Base-by-base conservation (phyloP, 495 filamentous ascomycete genomes). In the Polyplosphaeria fusca region DNA sequence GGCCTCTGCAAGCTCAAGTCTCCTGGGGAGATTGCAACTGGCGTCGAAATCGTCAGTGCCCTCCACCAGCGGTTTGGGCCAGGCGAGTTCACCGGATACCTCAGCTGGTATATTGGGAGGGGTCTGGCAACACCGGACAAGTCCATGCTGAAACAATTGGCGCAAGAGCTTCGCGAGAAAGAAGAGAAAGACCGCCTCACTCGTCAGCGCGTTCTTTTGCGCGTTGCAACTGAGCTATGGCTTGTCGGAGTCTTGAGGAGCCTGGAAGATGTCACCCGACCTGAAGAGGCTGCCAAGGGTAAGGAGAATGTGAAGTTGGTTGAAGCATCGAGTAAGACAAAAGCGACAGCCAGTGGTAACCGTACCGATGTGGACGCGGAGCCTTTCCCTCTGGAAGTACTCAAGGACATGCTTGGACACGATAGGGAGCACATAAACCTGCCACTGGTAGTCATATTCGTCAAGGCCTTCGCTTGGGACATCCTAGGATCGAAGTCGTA, bases 391-490 rank as follows among this genome's bases (percentile, higher is more conserved):
- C 74, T 99, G 24, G 93, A 99, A 67, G 91, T 97, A 27, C 73
- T 99, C 30, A 99, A 97, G 74, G 93, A 99, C 66, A 79, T 99
- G 51, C 79, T 97, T 3, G 89, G 91, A 2, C 85, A 96, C 67
- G 93, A 99, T 65, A 81, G 88, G 16, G 92, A 99, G 56, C 93
- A 97, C 70, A 75, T 81, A 25, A 97, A 96, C 67, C 74, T 99
- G 37, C 89, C 94, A 1, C 74, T 99, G 52, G 84, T 95, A 2
- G 92, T 96, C 27, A 74, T 92, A 12, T 99, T 99, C 64, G 91
- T 95, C 45, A 99, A 97, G 74, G 85, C 85, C 19, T 99, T 97
- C 67, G 86, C 85, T 57, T 99, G 93, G 90, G 93, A 99, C 75
- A 78, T 96, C 23, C 73, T 99, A 13, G 93, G 93, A 1, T 81